A percentile compares a stretch with the other conserved stretches of the same genome.
Evolutionary conservation across 2,329 filamentous ascomycete species (phyloP).

Genomic region (Chaetomiaceae sp.): DNA sequence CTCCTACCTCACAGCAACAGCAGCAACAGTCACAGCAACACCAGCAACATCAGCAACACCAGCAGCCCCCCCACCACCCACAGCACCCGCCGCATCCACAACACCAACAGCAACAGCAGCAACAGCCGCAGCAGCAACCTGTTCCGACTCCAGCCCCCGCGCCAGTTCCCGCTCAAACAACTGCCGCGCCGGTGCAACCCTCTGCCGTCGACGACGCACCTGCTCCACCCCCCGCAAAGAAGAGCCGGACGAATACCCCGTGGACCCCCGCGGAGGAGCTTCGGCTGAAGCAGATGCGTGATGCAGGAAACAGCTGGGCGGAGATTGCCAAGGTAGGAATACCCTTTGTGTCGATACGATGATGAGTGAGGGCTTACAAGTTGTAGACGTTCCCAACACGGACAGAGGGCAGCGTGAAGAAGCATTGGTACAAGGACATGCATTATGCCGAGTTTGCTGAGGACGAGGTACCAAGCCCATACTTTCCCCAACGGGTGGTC

Average conservation of each 20-base stretch:
- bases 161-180: conserved; percentile 32
- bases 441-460: conserved; percentile 98
- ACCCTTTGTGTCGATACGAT: neutral
- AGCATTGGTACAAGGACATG: conserved; percentile 99
- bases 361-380: conserved; percentile 21
- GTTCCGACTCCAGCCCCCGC: conserved; percentile 28
- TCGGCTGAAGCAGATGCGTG: conserved; percentile 87
- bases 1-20: conserved; percentile 6
- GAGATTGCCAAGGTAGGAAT: conserved; percentile 86
- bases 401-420: conserved; percentile 97
- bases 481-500: neutral
- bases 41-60: conserved; percentile 4
- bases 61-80: neutral
- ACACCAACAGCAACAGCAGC: conserved; percentile 24
- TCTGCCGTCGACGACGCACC: conserved; percentile 34
- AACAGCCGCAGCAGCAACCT: conserved; percentile 29
- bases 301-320: conserved; percentile 90
- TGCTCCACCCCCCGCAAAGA: conserved; percentile 65
- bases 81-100: conserved; percentile 16
- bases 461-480: conserved; percentile 66
- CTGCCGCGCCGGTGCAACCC: conserved; percentile 31
- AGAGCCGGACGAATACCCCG: conserved; percentile 95
- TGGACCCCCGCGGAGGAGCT: conserved; percentile 96
- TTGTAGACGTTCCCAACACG: conserved; percentile 79
- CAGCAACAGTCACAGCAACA: conserved; percentile 6